These are phyloP conservation scores for Phytopythium chamaehyphon DNA, from an alignment of 352 stramenopile genomes.

Conservation along the genomic window DNA sequence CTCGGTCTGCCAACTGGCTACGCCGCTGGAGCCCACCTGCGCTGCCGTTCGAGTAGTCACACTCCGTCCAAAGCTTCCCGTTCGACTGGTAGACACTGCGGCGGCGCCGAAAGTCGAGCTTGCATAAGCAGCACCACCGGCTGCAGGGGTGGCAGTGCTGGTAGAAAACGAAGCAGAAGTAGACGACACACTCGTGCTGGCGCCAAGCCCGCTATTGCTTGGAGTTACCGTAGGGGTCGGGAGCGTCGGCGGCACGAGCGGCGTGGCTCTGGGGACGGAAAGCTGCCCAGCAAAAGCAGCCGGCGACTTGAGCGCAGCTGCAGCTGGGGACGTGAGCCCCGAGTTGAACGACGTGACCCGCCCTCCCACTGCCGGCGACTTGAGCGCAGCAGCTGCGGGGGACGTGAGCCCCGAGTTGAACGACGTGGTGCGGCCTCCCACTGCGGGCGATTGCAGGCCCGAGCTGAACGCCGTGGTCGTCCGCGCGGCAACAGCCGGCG, in stretches of 20 bases:
- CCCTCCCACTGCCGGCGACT: neutral
- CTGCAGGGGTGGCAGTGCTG: neutral
- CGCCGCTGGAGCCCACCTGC: neutral
- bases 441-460: neutral
- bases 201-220: neutral
- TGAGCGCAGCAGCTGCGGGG: neutral
- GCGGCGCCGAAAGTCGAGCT: slow-evolving; percentile 3
- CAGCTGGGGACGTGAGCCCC: neutral
- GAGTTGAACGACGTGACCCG: neutral
- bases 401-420: slow-evolving; percentile 6
- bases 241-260: neutral
- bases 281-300: slow-evolving; percentile 1
- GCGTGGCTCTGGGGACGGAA: slow-evolving; percentile 1
- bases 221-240: slow-evolving; percentile 5
- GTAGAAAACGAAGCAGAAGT: neutral
- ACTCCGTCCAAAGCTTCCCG: neutral
- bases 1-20: neutral
- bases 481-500: too few relatives aligned
- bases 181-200: neutral
- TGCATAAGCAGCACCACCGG: slow-evolving; percentile 4
- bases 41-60: neutral
- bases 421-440: neutral
- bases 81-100: neutral
- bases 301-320: slow-evolving; percentile 1
- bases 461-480: too few relatives aligned